These are phyloP conservation scores for Phylloboletellus chloephorus DNA, from an alignment of 1,284 basidiomycete species.

Conservation along the genomic window DNA sequence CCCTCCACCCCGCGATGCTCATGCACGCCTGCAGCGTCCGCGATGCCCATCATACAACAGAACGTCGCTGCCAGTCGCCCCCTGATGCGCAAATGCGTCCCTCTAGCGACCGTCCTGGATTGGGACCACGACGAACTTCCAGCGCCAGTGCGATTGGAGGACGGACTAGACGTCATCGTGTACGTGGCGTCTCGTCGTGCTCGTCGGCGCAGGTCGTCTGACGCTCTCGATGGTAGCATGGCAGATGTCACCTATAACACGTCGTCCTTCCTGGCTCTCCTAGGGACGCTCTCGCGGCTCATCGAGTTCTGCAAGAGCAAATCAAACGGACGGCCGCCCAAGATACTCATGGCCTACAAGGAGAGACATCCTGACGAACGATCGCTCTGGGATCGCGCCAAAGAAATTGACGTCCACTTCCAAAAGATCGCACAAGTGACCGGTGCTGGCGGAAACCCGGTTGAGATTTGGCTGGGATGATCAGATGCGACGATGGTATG, in stretches of 20 bases:
- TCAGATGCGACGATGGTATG: slow-evolving; percentile 5
- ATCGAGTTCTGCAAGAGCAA: slow-evolving; percentile 26
- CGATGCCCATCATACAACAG: slow-evolving; percentile 69
- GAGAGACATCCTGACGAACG: slow-evolving; percentile 73
- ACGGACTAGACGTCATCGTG: slow-evolving; percentile 55
- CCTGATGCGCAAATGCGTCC: slow-evolving; percentile 31
- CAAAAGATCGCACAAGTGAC: slow-evolving; percentile 47
- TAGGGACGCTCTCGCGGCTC: slow-evolving; percentile 50
- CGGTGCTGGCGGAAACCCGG: slow-evolving; percentile 53
- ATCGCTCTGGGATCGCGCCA: slow-evolving; percentile 61
- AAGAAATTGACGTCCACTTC: slow-evolving; percentile 47
- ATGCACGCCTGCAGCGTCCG: slow-evolving; percentile 50
- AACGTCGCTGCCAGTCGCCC: slow-evolving; percentile 56
- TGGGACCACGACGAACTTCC: slow-evolving; percentile 66
- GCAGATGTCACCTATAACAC: slow-evolving; percentile 90
- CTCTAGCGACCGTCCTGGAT: slow-evolving; percentile 54
- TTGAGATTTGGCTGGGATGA: slow-evolving; percentile 68
- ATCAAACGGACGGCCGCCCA: slow-evolving; percentile 31
- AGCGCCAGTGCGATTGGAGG: slow-evolving; percentile 34
- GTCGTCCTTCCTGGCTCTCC: slow-evolving; percentile 67
- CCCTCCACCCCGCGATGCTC: not conserved
- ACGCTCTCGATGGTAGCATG: slow-evolving; percentile 49
- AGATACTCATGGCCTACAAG: slow-evolving; percentile 75
- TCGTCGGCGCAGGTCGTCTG: not conserved
- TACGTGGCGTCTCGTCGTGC: slow-evolving; percentile 27